Percentiles rank a stretch among this genome's conserved stretches.
phyloP scores from a whole-genome alignment of 2,329 filamentous ascomycete species.

The Madurella mycetomatis region DNA sequence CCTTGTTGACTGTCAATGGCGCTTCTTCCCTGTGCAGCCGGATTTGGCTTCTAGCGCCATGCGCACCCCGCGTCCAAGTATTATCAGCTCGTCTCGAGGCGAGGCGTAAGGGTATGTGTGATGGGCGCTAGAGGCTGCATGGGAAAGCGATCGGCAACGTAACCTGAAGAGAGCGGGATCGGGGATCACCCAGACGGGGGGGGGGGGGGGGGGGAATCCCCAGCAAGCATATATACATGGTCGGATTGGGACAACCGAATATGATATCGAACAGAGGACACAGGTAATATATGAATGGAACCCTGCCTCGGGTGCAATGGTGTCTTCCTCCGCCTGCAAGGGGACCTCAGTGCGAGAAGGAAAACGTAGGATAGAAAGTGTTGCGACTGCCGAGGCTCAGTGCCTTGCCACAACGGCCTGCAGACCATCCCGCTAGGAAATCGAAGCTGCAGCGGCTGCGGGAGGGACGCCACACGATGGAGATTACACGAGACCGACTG shows the following conservation, averaged over 20 bases:
- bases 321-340: too few relatives aligned
- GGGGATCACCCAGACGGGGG: background rate
- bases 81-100: background rate
- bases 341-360: too few relatives aligned
- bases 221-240: too few relatives aligned
- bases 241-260: too few relatives aligned
- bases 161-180: background rate
- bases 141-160: background rate
- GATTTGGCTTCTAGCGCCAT: background rate
- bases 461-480: background rate
- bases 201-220: background rate
- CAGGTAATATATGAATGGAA: too few relatives aligned
- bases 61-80: background rate
- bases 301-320: too few relatives aligned
- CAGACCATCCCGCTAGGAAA: background rate
- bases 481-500: background rate
- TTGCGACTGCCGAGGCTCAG: background rate
- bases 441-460: background rate
- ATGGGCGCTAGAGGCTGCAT: background rate
- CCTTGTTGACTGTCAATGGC: too few relatives aligned
- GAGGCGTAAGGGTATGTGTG: background rate
- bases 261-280: too few relatives aligned
- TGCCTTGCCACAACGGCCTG: background rate
- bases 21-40: background rate
- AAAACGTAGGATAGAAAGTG: background rate